Conservation (phyloP, 768 basidiomycete genomes). For the Lactarius tabidus region DNA sequence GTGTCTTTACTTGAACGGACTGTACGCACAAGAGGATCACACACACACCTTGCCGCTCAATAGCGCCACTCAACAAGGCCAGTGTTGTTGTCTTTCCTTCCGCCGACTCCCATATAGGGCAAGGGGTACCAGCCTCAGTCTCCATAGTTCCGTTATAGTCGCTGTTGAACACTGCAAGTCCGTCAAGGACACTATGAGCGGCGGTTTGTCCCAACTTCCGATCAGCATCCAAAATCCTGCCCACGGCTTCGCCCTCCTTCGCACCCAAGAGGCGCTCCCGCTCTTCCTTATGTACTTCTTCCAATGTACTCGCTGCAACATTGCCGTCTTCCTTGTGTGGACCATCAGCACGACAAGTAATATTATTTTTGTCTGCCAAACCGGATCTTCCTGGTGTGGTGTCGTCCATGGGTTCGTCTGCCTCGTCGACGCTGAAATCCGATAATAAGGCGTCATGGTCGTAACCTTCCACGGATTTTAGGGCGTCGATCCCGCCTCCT, state of each 20-base stretch:
- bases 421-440: constrained; percentile 16
- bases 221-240: constrained; percentile 30
- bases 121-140: neutral
- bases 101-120: neutral
- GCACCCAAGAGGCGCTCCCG: constrained; percentile 32
- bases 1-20: neutral
- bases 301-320: constrained; percentile 14
- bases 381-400: neutral
- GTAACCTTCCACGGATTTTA: constrained; percentile 22
- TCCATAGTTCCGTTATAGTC: constrained; percentile 2
- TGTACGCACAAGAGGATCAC: neutral
- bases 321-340: constrained; percentile 5
- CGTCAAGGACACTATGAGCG: neutral
- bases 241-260: constrained; percentile 32
- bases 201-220: constrained; percentile 17
- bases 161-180: constrained; percentile 4
- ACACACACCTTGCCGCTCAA: constrained; percentile 1
- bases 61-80: constrained; percentile 15
- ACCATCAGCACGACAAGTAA: constrained; percentile 9
- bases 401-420: constrained; percentile 4
- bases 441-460: constrained; percentile 12
- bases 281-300: constrained; percentile 26
- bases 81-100: constrained; percentile 8
- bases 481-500: constrained; percentile 22
- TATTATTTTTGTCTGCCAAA: constrained; percentile 18